Base-by-base conservation (phyloP, 2,329 filamentous ascomycete species). In the Ceratocystis colombiana region DNA sequence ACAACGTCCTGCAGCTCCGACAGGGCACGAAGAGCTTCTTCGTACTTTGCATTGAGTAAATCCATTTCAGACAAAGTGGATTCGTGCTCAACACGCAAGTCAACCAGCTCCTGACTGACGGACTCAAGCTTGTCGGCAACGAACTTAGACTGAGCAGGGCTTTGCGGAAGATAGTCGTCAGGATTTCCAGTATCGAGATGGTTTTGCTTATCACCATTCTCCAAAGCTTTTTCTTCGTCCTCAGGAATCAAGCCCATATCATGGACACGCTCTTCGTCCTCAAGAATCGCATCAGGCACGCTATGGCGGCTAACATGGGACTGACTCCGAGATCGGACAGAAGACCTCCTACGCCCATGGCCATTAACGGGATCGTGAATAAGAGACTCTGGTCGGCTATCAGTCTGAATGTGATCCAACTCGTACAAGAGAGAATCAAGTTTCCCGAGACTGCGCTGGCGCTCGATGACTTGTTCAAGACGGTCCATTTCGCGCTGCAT, bases 401-500 rank as follows among this genome's bases (percentile, higher is more conserved):
- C 65, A 28, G 63, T 28, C 44, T 75, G 75, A 62, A 90, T 84
- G 69, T 87, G 81, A 72, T 97, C 94, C 8, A 97, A 82, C 72
- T 99, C 94, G 71, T 95, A 87, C 0, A 99, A 83, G 6, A 99
- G 82, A 64, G 88, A 95, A 73, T 99, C 94, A 2, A 99, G 83
- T 75, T 96, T 96, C 50, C 94, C 94, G 2, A 99, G 84, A 74
- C 92, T 96, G 68, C 94, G 84, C 75, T 99, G 94, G 62, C 95
- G 89, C 75, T 97, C 93, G 64, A 99, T 86, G 6, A 99, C 90
- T 75, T 96, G 90, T 75, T 97, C 94, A 12, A 99, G 80, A 44
- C 93, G 86, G 72, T 96, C 90, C 69, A 99, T 89, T 73, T 99
- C 94, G 45, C 93, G 89, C 74, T 96, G 91, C 93, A 99, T 96